Percentiles rank a stretch among this genome's conserved stretches.
Conservation (phyloP, 202 grass and related monocot genomes). For the Panicum hallii region DNA sequence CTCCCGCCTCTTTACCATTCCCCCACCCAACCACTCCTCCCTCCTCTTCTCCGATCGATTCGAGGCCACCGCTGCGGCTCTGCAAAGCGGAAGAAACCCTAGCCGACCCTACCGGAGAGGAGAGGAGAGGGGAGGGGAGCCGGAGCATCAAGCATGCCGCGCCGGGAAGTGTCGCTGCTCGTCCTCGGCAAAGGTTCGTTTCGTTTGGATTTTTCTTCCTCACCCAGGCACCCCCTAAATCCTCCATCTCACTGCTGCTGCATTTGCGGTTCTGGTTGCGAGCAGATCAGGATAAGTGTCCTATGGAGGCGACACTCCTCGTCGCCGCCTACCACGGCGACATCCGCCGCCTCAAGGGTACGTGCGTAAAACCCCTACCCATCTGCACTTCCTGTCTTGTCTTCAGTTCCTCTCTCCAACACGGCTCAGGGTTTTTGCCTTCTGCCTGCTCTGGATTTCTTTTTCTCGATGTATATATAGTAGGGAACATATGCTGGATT, state of each 20-base stretch:
- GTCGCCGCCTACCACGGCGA: conserved; percentile 27
- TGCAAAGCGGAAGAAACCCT: neutral
- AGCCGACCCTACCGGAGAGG: neutral
- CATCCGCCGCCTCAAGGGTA: conserved; percentile 36
- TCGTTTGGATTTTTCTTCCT: neutral
- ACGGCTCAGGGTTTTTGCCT: neutral
- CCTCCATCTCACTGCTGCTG: neutral
- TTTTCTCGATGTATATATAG: neutral
- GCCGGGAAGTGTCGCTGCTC: neutral
- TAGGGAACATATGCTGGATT: neutral
- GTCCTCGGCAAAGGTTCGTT: conserved; percentile 37
- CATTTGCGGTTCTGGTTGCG: neutral
- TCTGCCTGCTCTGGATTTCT: neutral
- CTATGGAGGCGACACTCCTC: neutral
- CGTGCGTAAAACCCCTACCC: neutral
- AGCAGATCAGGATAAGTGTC: neutral
- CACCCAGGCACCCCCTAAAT: neutral
- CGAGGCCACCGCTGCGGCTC: neutral
- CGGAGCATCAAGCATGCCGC: conserved; percentile 21
- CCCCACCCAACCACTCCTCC: neutral
- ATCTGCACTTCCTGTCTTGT: neutral
- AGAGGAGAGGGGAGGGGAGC: neutral
- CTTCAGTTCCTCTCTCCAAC: neutral
- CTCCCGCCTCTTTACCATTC: neutral
- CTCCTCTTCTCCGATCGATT: conserved; percentile 4